Evolutionary conservation across 768 basidiomycete genomes (phyloP), one percentile per base, ranked within the genome.

Genomic region (Russula earlei): DNA sequence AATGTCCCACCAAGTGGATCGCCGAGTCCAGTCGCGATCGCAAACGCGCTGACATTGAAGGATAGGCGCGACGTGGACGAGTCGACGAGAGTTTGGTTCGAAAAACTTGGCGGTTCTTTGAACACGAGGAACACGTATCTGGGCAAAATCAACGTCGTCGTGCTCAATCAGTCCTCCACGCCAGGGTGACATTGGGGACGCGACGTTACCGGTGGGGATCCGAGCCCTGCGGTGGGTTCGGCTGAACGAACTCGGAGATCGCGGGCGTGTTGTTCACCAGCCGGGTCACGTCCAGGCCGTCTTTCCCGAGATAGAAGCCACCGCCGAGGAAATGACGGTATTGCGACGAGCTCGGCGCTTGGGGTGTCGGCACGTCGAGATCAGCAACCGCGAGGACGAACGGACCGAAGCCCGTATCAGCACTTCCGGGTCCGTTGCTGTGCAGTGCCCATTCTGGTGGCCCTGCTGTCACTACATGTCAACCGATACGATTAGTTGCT

Each of bases 1-100:
- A 76, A 78, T 0, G 75, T 75, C 47, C 77, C 78, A 12, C 69
- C 77, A 27, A 78, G 68, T 0, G 77, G 76, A 11, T 69, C 62
- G 20, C 77, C 77, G 19, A 80, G 66, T 9, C 71, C 69, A 25
- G 74, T 72, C 11, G 64, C 66, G 7, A 55, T 58, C 0, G 74
- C 74, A 55, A 78, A 80, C 11, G 10, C 45, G 51, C 72, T 76
- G 41, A 77, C 68, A 51, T 77, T 77, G 66, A 77, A 78, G 11
- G 27, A 2, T 2, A 37, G 0, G 10, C 27, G 15, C 45, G 51
- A 41, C 51, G 56, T 43, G 12, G 50, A 46, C 17, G 51, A 31
- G 12, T 45, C 49, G 37, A 58, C 38, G n/a, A 58, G 19, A 17
- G 70, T 74, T 60, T 78, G 75, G 1, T 61, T 54, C 42, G 70